phyloP scores from a whole-genome alignment of 768 basidiomycete genomes.

The Phaeolepiota aurea region DNA sequence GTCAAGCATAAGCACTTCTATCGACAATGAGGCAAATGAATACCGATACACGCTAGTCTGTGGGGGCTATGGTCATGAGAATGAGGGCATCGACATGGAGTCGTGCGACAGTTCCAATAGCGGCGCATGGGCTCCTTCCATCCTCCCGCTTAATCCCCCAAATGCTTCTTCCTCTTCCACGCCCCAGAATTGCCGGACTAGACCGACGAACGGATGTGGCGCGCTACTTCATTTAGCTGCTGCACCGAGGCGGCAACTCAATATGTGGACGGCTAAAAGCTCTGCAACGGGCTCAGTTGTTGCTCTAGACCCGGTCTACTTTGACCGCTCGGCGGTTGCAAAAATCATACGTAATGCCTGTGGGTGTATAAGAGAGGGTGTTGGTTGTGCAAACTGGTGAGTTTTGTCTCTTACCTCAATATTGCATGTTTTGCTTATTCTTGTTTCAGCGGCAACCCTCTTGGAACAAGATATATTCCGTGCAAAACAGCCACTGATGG shows the following conservation, averaged over 20 bases:
- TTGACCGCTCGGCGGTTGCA: slow-evolving; percentile 38
- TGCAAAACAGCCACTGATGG: slow-evolving; percentile 49
- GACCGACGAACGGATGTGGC: slow-evolving; percentile 52
- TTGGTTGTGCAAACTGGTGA: slow-evolving; percentile 52
- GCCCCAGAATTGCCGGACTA: slow-evolving; percentile 8
- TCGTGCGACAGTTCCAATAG: slow-evolving; percentile 4
- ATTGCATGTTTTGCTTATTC: slow-evolving; percentile 14
- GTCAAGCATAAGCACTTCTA: background rate
- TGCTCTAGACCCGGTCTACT: slow-evolving; percentile 48
- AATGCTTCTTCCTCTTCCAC: slow-evolving; percentile 15
- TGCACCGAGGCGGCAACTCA: slow-evolving; percentile 39
- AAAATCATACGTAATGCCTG: slow-evolving; percentile 49
- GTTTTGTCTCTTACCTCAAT: slow-evolving; percentile 8
- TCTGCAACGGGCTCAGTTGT: slow-evolving; percentile 47
- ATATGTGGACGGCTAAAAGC: slow-evolving; percentile 52
- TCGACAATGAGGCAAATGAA: slow-evolving; percentile 10
- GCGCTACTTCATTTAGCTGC: slow-evolving; percentile 50
- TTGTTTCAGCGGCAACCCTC: slow-evolving; percentile 48
- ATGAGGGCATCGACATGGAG: slow-evolving; percentile 6
- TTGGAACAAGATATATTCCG: slow-evolving; percentile 55
- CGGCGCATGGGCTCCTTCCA: slow-evolving; percentile 23
- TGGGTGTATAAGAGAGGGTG: slow-evolving; percentile 59
- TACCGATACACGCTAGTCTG: slow-evolving; percentile 20
- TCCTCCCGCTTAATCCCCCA: slow-evolving; percentile 26
- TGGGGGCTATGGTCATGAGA: slow-evolving; percentile 12